Evolutionary conservation across 1,139 yeast species (phyloP).

Genomic region (Yamadazyma jaroonii): DNA sequence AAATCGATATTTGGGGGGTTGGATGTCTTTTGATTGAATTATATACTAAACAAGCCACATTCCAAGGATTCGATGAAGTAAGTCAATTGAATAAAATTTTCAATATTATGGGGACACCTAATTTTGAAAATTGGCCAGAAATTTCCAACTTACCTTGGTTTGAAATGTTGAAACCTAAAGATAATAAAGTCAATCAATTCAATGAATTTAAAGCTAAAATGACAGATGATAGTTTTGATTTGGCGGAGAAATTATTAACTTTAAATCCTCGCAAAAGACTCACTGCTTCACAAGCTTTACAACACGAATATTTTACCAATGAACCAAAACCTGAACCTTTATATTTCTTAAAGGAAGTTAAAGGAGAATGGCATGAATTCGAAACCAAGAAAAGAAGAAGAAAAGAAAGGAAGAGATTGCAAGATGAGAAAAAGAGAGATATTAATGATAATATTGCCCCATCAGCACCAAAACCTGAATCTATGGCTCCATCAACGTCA

Average conservation of each 20-base stretch:
- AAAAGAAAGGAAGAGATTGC: slow-evolving; percentile 49
- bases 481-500: background rate
- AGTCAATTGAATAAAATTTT: slow-evolving; percentile 77
- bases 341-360: slow-evolving; percentile 50
- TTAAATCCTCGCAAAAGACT: slow-evolving; percentile 73
- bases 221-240: slow-evolving; percentile 54
- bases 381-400: slow-evolving; percentile 86
- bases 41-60: slow-evolving; percentile 70
- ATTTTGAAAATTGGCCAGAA: slow-evolving; percentile 71
- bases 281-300: slow-evolving; percentile 83
- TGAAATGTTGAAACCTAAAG: slow-evolving; percentile 70
- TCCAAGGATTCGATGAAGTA: slow-evolving; percentile 87
- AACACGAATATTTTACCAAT: slow-evolving; percentile 71
- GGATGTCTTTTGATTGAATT: slow-evolving; percentile 88
- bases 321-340: slow-evolving; percentile 64
- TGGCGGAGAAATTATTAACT: slow-evolving; percentile 60
- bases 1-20: slow-evolving; percentile 96
- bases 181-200: slow-evolving; percentile 47
- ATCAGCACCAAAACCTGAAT: slow-evolving; percentile 5
- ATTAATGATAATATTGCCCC: slow-evolving; percentile 7
- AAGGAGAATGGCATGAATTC: slow-evolving; percentile 95
- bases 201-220: slow-evolving; percentile 46
- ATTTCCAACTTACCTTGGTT: slow-evolving; percentile 85
- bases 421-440: slow-evolving; percentile 26
- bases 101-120: slow-evolving; percentile 86